Conservation (phyloP, 805 yeast genomes). For the Sugiyamaella floridensis region DNA sequence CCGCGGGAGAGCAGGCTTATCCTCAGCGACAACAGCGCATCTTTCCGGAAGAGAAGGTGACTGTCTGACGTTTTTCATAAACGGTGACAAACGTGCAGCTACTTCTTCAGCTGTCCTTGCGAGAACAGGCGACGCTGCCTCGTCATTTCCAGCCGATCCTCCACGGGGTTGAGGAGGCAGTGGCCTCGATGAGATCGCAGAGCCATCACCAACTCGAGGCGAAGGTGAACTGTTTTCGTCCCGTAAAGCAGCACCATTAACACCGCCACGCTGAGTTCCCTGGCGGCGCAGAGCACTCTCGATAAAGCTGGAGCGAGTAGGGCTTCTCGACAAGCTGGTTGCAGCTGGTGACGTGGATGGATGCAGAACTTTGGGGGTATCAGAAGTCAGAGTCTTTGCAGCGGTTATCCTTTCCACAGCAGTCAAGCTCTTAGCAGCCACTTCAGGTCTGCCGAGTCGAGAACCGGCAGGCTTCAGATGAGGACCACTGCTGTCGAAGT, state of each 20-base stretch:
- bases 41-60: neutral
- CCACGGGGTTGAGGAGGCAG: neutral
- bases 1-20: neutral
- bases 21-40: neutral
- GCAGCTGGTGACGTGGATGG: conserved; percentile 2
- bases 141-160: neutral
- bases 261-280: neutral
- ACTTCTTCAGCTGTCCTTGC: neutral
- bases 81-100: neutral
- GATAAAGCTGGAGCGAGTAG: conserved; percentile 20
- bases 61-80: neutral
- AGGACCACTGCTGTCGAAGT: neutral
- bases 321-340: conserved; percentile 14
- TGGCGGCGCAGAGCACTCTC: conserved; percentile 23
- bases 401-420: neutral
- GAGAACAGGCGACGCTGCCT: neutral
- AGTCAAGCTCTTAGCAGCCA: too few species aligned
- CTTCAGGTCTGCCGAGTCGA: too few species aligned
- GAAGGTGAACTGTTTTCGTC: neutral
- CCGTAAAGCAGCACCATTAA: neutral
- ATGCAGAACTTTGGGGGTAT: too few species aligned
- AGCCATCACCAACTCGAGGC: neutral
- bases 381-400: neutral
- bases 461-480: neutral
- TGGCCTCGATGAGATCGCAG: neutral